Base-by-base conservation (phyloP, 345 rosid species). In the Iberis pinnata region DNA sequence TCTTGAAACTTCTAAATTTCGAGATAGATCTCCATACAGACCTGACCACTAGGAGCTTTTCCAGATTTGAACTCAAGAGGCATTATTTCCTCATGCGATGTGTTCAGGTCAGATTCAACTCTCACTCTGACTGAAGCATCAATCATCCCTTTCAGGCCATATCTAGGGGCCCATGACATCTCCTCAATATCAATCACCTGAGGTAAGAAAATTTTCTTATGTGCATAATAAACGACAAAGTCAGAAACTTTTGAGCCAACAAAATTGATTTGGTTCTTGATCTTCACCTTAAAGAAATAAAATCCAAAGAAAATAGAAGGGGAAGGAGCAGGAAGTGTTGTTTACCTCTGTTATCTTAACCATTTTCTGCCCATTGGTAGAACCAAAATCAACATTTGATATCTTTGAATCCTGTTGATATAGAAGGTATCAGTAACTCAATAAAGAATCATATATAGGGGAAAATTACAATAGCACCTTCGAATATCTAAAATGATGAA, bases 61-160 rank as follows among this genome's bases (percentile, higher is more conserved):
- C 98, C 98, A 53, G 93, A 79, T 75, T 92, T 92, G 67, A 92
- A 92, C 77, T 92, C 98, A 15, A 92, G 70, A 3, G 98, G 98
- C 70, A 88, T 60, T 63, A 92, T 81, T 68, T 66, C 78, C 73
- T 81, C 93, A 42, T 57, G 27, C 32, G 22, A 60, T 61, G 58
- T 78, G 63, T 71, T 61, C 68, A 64, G 63, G 40, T 59, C 66
- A 53, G 89, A 68, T 67, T 77, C 75, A 54, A 81, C 76, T 65
- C 40, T 65, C 49, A 88, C 88, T 73, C 78, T 76, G 40, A 92
- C 63, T 52, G 96, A 88, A 73, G 92, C 98, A 78, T 92, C 98
- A 38, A 92, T 76, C 77, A 81, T 85, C 63, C 98, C 98, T 72
- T 92, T 92, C 69, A 92, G 69, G 48, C 98, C 98, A 78, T 87